Percentiles rank a stretch among this genome's conserved stretches.
Conservation (phyloP, 495 filamentous ascomycete genomes). For the Amphirosellinia nigrospora region DNA sequence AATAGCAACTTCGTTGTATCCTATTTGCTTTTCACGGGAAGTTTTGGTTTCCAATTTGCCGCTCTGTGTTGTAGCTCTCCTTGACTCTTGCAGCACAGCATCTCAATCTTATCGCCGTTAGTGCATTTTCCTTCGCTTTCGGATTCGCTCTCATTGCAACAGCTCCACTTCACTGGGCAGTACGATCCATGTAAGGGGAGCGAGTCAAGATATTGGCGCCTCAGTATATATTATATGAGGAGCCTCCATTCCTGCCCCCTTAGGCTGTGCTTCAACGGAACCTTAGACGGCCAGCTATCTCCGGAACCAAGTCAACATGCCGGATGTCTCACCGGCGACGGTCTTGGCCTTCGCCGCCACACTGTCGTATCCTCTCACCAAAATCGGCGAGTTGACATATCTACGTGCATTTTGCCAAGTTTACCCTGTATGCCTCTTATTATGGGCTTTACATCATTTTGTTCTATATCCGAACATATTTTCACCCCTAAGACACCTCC, state of each 20-base stretch:
- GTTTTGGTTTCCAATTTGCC: not conserved
- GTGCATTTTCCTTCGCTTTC: conserved; percentile 3
- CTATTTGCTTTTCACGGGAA: not conserved
- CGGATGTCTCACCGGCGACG: not conserved
- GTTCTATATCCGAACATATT: conserved; percentile 69
- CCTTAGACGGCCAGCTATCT: not conserved
- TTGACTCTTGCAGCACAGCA: too few relatives aligned
- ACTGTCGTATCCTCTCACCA: conserved; percentile 19
- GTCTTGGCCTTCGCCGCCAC: conserved; percentile 11
- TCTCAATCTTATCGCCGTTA: too few relatives aligned
- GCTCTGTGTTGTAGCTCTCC: not conserved
- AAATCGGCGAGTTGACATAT: conserved; percentile 14
- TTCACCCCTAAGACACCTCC: conserved; percentile 66
- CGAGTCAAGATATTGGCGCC: not conserved
- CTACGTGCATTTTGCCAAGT: not conserved
- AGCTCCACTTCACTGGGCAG: not conserved
- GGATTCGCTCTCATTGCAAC: not conserved
- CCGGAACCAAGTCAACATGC: conserved; percentile 11
- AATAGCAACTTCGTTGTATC: not conserved
- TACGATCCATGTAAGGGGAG: not conserved
- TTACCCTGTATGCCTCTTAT: not conserved
- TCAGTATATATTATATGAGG: not conserved
- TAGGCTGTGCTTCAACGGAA: not conserved
- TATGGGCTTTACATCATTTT: conserved; percentile 45
- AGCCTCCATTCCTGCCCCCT: not conserved